phyloP scores from a whole-genome alignment of 768 basidiomycete genomes.

The Fomitopsis serialis region DNA sequence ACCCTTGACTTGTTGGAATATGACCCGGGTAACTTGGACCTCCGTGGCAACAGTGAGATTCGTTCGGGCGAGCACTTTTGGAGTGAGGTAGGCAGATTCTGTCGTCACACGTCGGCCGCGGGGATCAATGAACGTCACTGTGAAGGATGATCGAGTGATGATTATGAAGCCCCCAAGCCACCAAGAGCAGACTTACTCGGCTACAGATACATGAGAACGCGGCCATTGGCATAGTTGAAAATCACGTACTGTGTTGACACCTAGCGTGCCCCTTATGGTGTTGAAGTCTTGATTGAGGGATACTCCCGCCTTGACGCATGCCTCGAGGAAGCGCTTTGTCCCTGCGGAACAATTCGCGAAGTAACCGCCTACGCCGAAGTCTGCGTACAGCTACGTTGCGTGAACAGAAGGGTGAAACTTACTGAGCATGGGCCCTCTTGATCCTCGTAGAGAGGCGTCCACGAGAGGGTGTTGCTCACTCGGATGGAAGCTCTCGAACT shows the following conservation, averaged over 20 bases:
- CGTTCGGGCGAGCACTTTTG: conserved; percentile 53
- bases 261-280: conserved; percentile 48
- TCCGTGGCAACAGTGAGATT: conserved; percentile 61
- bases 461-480: conserved; percentile 47
- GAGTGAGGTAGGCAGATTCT: conserved; percentile 63
- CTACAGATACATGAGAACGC: background rate
- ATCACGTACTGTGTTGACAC: conserved; percentile 50
- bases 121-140: conserved; percentile 65
- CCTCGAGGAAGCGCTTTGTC: conserved; percentile 46
- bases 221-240: background rate
- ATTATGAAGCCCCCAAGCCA: conserved; percentile 22
- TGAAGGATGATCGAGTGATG: background rate
- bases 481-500: conserved; percentile 57
- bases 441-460: conserved; percentile 40
- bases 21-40: conserved; percentile 51
- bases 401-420: no score
- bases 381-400: background rate
- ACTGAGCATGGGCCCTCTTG: conserved; percentile 47
- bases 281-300: conserved; percentile 52
- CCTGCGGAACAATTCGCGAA: conserved; percentile 40
- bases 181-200: background rate
- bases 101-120: conserved; percentile 52
- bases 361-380: conserved; percentile 40
- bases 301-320: conserved; percentile 47
- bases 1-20: conserved; percentile 40